Percentiles rank a stretch among this genome's conserved stretches.
Evolutionary conservation across 257 asterid genomes (phyloP).

Genomic region (Jasminum sambac): DNA sequence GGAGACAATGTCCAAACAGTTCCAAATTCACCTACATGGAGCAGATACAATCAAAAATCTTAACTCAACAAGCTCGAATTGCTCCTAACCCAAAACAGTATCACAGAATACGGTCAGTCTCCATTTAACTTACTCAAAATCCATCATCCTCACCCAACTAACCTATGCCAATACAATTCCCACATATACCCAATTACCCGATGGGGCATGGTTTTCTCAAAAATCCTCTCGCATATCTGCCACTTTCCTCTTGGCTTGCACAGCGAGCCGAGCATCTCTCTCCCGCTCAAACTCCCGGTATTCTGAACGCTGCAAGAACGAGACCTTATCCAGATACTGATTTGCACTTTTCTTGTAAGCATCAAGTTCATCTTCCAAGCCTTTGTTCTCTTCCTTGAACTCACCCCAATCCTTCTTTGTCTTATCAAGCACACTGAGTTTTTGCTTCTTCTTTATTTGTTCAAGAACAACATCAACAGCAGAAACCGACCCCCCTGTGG

Average conservation of each 20-base stretch:
- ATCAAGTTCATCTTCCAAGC: conserved; percentile 87
- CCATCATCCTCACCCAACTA: background rate
- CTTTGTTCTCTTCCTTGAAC: conserved; percentile 82
- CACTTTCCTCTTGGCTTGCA: conserved; percentile 68
- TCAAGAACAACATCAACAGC: conserved; percentile 90
- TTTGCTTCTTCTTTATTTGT: conserved; percentile 87
- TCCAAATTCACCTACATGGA: too few species aligned
- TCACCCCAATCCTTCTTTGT: conserved; percentile 98
- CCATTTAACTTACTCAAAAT: background rate
- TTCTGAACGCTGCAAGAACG: conserved; percentile 88
- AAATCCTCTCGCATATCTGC: conserved; percentile 80
- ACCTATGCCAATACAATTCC: background rate
- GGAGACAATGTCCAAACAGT: too few species aligned
- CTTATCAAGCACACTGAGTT: conserved; percentile 92
- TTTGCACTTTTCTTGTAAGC: conserved; percentile 93
- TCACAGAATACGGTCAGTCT: background rate
- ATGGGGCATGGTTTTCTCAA: conserved; percentile 20
- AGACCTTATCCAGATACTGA: conserved; percentile 80
- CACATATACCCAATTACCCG: background rate
- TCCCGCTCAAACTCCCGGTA: conserved; percentile 88
- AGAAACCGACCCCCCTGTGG: conserved; percentile 55
- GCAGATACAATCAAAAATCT: background rate
- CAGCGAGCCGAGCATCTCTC: conserved; percentile 86
- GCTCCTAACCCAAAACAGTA: background rate
- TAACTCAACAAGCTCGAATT: background rate